phyloP scores from a whole-genome alignment of 2,329 filamentous ascomycete species.

The Mollisia scopiformis region DNA sequence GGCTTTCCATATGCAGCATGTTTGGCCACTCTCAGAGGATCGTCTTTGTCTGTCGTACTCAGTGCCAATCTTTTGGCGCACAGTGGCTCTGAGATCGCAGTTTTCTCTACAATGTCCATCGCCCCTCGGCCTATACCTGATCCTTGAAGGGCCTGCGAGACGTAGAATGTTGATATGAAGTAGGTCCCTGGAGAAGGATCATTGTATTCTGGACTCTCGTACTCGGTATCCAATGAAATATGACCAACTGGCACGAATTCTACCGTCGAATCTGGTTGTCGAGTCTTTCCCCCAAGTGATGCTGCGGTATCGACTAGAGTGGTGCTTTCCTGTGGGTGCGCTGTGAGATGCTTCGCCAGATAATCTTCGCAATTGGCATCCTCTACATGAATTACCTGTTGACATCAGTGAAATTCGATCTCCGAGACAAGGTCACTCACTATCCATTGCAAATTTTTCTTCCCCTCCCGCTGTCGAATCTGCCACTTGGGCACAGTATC shows the following conservation, averaged over 20 bases:
- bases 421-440: conserved; percentile 15
- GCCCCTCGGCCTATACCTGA: conserved; percentile 29
- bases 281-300: conserved; percentile 13
- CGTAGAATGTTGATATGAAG: conserved; percentile 29
- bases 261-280: conserved; percentile 1
- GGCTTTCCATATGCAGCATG: conserved; percentile 13
- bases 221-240: conserved; percentile 26
- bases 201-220: conserved; percentile 3
- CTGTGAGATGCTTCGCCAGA: conserved; percentile 14
- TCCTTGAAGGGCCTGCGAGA: conserved; percentile 23
- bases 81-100: conserved; percentile 24
- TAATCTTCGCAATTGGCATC: conserved; percentile 2
- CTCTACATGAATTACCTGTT: conserved; percentile 10
- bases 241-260: conserved; percentile 32
- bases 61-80: conserved; percentile 26
- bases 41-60: conserved; percentile 20
- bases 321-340: conserved; percentile 23
- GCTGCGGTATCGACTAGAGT: conserved; percentile 25
- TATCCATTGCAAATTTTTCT: conserved; percentile 27
- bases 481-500: conserved; percentile 37
- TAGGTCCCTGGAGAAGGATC: conserved; percentile 19
- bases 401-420: background rate
- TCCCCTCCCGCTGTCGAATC: conserved; percentile 20
- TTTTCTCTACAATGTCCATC: conserved; percentile 29
- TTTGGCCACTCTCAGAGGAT: conserved; percentile 9